These are phyloP conservation scores for Biscogniauxia sp. DNA, from an alignment of 2,329 filamentous ascomycete genomes.

Conservation along the genomic window DNA sequence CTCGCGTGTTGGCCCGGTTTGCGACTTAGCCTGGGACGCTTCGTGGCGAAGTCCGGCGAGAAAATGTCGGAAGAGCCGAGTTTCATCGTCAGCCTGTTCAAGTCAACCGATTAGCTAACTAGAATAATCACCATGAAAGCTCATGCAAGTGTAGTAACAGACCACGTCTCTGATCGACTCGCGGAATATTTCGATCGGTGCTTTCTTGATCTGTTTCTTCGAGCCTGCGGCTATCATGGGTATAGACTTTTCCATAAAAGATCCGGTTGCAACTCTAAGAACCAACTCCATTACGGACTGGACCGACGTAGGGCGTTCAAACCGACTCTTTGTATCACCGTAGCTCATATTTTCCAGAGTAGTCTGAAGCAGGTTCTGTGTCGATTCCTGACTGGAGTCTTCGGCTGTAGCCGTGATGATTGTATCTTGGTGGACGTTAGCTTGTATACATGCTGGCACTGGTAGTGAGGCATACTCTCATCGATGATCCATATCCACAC, in stretches of 20 bases:
- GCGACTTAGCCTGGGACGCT: not conserved
- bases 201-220: not conserved
- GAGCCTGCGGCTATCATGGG: not conserved
- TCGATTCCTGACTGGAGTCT: not conserved
- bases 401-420: constrained; percentile 13
- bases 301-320: constrained; percentile 9
- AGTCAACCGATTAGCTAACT: constrained; percentile 4
- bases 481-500: too few relatives aligned
- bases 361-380: constrained; percentile 2
- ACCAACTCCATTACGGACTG: constrained; percentile 10
- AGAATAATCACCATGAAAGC: not conserved
- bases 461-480: too few relatives aligned
- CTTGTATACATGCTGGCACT: not conserved
- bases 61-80: constrained; percentile 7
- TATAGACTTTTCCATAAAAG: constrained; percentile 11
- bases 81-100: constrained; percentile 9
- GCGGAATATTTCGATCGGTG: constrained; percentile 12
- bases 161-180: constrained; percentile 14
- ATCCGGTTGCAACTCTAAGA: constrained; percentile 9
- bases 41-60: constrained; percentile 2
- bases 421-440: constrained; percentile 8
- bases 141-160: not conserved
- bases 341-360: constrained; percentile 7
- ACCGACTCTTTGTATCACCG: constrained; percentile 3
- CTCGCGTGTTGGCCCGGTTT: not conserved